Base-by-base conservation (phyloP, 805 yeast genomes). In the Lipomyces sp. region DNA sequence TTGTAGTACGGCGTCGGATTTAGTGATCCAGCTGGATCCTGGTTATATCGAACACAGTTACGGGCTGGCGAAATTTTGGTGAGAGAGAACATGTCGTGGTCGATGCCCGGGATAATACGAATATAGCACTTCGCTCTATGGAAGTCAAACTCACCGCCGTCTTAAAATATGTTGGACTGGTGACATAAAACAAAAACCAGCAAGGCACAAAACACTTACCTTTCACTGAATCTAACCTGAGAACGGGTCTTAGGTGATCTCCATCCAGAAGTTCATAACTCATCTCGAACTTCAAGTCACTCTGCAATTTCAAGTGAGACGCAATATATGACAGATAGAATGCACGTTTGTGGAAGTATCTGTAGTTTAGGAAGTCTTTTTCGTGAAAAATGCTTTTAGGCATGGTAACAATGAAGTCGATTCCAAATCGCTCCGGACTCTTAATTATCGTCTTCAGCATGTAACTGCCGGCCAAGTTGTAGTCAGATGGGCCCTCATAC, bases 1-100 rank as follows among this genome's bases (percentile, higher is more conserved):
- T 95, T 95, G 82, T 95, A 95, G 51, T 88, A 77, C 1, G 97
- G 96, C 0, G 98, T 94, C 15, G 96, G 89, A 7, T 89, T 88
- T 53, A 86, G 77, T 34, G 74, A 74, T 45, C 76, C 78, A 56
- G 78, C 80, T 33, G 79, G 76, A 30, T 56, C 59, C 18, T 50
- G 55, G 10, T 24, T n/a, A 37, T 64, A 59, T 71, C 98, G 83
- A 59, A 93, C 87, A 77, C 95, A 88, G 78, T 92, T 94, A 73
- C 87, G 86, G 73, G 88, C 90, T 2, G 96, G 95, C 45, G 86
- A 80, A 42, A 95, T 81, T 76, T 92, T 94, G 73, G 88, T 87
- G 18, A 85, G 72, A 50, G 90, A 95, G 75, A 95, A 92, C 1
- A 85, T 71, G 13, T 87, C 88, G 67, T 83, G 82, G 53, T 92